Evolutionary conservation across 2,329 filamentous ascomycete species (phyloP), one percentile per base, ranked within the genome.

Genomic region (Phoma sp.): DNA sequence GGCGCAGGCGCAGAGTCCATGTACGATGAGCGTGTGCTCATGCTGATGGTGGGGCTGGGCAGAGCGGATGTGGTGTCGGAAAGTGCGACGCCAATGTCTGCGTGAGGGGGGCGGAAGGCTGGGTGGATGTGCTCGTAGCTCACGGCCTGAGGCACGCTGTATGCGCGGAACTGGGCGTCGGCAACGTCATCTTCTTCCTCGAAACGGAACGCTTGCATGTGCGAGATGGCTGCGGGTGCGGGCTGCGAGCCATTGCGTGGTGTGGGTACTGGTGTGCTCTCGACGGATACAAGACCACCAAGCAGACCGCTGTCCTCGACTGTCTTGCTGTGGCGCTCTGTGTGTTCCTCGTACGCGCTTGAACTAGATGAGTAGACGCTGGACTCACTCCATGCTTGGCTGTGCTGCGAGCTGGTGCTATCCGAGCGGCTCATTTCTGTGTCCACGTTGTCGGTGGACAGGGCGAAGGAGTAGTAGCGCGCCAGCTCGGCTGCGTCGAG

Each of bases 311-410:
- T 65, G 4, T 64, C 56, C 41, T 71, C 67, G 13, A 60, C 59
- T 6, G 55, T 49, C 33, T 52, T 64, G 7, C 44, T 46, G 44
- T 64, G 66, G 10, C 39, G 44, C 7, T 58, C 57, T 10, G 40
- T 14, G 18, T 22, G 32, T 8, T 63, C 66, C 4, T 50, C 60
- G 25, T 59, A 55, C 2, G 61, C 55, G 39, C 70, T 73, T 2
- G 68, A 70, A 25, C 65, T 62, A 7, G 71, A 73, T 3, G 70
- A 73, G 2, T 57, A 47, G 7, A 60, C 63, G 40, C 69, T 72
- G 36, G 48, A 52, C 37, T 71, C 70, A 25, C 69, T 73, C 69
- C 68, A 74, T 9, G 66, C 43, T 8, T 67, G 65, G 47, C 61
- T 70, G 13, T 60, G 52, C 5, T 51, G 48, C 2, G 67, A 71